Base-by-base conservation (phyloP, 2,329 filamentous ascomycete species). In the Fusarium sacchari region DNA sequence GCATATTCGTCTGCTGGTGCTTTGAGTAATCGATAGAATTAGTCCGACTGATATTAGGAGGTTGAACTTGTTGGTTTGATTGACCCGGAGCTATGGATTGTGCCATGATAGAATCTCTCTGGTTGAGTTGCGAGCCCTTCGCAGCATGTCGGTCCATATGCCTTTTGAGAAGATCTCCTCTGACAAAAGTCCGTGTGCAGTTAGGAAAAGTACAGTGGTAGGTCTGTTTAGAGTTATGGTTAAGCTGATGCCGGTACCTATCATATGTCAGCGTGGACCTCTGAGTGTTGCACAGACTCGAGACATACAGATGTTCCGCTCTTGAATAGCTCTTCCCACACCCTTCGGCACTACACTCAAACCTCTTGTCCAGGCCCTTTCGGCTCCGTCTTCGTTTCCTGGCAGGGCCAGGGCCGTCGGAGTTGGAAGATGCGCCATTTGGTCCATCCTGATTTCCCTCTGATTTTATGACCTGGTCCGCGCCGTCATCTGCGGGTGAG, bases 271-370 rank as follows among this genome's bases (percentile, higher is more conserved):
- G 73, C 56, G 50, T 32, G 36, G 36, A 32, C 32, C 24, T n/a
- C 22, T 37, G 28, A 37, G 37, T 43, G 32, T 44, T 43, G 44
- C 53, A 55, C 28, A 30, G 83, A 77, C 65, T 20, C 36, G 47
- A 47, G 40, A 65, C 88, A 87, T 89, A 98, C 85, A 99, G 86
- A 85, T 99, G 96, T 83, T 98, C 96, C 14, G 96, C 96, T 80
- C 96, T 90, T 32, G 96, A 98, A 82, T 99, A 99, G 80, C 93
- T 97, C 86, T 98, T 99, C 44, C 94, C 95, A 79, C 96, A 99
- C 43, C 93, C 94, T 73, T 94, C 91, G 67, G 94, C 90, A 10
- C 93, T 92, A 80, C 96, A 99, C 78, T 93, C 92, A 73, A 95
- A 96, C 79, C 91, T 91, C 84, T 95, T 95, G 81, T 95, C 93